phyloP scores from a whole-genome alignment of 306 rosid species.

The Quercus dentata region DNA sequence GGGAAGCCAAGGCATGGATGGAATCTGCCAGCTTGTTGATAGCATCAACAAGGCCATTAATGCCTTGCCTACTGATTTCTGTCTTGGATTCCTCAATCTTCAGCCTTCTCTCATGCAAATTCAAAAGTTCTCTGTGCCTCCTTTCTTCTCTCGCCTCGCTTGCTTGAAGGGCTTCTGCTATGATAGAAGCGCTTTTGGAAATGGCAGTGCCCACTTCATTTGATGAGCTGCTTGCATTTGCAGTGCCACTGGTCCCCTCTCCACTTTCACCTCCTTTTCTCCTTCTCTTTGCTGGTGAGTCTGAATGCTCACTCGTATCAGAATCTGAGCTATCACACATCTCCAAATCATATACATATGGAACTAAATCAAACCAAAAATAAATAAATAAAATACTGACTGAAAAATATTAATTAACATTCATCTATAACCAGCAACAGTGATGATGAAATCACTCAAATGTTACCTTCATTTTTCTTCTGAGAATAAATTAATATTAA shows the following conservation, averaged over 20 bases:
- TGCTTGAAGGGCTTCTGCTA: slow-evolving; percentile 43
- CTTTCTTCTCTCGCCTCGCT: slow-evolving; percentile 41
- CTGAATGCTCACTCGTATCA: slow-evolving; percentile 43
- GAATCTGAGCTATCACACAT: slow-evolving; percentile 45
- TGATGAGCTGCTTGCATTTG: not conserved
- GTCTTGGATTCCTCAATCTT: slow-evolving; percentile 39
- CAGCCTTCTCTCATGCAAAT: slow-evolving; percentile 37
- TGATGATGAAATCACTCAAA: not conserved
- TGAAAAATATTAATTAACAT: not conserved
- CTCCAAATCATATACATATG: slow-evolving; percentile 18
- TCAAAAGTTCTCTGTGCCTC: slow-evolving; percentile 36
- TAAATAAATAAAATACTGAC: not conserved
- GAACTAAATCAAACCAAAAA: slow-evolving; percentile 19
- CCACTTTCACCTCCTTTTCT: slow-evolving; percentile 28
- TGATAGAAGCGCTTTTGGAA: slow-evolving; percentile 37
- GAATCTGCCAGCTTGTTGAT: slow-evolving; percentile 44
- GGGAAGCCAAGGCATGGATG: slow-evolving; percentile 44
- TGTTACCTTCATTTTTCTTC: not conserved
- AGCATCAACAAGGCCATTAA: slow-evolving; percentile 44
- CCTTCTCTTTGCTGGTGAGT: slow-evolving; percentile 43
- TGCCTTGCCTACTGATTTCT: slow-evolving; percentile 37
- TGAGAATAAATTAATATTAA: not conserved
- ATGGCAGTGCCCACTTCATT: slow-evolving; percentile 39
- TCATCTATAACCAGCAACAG: not conserved
- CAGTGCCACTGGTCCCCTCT: slow-evolving; percentile 18